These are phyloP conservation scores for Mycena chlorophos DNA, from an alignment of 768 basidiomycete genomes.

Conservation along the genomic window DNA sequence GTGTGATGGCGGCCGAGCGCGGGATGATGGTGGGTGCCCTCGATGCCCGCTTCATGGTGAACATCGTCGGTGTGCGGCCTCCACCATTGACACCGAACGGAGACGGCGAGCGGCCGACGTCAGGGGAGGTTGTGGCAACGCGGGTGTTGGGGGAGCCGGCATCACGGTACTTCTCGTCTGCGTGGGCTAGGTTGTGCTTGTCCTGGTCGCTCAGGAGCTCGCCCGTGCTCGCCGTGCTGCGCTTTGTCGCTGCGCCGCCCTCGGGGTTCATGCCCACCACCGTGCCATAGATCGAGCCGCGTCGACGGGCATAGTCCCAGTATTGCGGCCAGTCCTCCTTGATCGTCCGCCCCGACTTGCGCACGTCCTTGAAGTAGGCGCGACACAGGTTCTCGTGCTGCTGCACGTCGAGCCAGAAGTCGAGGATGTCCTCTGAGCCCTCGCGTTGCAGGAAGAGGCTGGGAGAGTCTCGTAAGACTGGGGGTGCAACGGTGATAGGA, in stretches of 20 bases:
- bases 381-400: conserved; percentile 99
- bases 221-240: conserved; percentile 80
- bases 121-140: conserved; percentile 52
- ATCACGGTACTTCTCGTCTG: conserved; percentile 50
- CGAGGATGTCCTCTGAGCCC: conserved; percentile 92
- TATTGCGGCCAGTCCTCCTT: conserved; percentile 99
- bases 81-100: conserved; percentile 64
- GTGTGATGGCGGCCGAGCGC: conserved; percentile 86
- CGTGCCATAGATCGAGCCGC: conserved; percentile 92
- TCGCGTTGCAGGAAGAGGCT: conserved; percentile 96
- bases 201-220: conserved; percentile 72
- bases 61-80: conserved; percentile 76
- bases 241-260: conserved; percentile 55
- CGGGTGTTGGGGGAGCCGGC: conserved; percentile 42
- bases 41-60: conserved; percentile 74
- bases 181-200: conserved; percentile 57
- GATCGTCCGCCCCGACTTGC: conserved; percentile 89
- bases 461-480: conserved; percentile 8
- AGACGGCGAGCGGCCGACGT: conserved; percentile 67
- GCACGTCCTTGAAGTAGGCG: conserved; percentile 98
- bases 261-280: conserved; percentile 76
- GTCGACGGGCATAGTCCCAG: conserved; percentile 87
- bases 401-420: conserved; percentile 99
- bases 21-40: conserved; percentile 94
- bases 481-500: conserved; percentile 10